phyloP scores from a whole-genome alignment of 2,329 filamentous ascomycete genomes.

The Calonectria naviculata region DNA sequence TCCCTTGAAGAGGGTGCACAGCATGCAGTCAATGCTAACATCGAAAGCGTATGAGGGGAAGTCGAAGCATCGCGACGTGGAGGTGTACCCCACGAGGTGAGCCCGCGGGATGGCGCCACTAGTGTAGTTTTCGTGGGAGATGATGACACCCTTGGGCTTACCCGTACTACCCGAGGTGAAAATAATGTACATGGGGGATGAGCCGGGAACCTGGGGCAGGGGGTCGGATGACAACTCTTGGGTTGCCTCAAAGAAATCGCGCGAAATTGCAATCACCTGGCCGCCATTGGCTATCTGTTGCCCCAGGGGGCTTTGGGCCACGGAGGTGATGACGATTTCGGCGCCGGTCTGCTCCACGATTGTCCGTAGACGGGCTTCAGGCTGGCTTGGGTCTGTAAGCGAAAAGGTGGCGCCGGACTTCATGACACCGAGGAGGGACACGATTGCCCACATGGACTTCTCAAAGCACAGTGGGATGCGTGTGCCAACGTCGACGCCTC shows the following conservation, averaged over 20 bases:
- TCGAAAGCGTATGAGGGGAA: slow-evolving; percentile 65
- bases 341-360: slow-evolving; percentile 35
- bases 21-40: slow-evolving; percentile 64
- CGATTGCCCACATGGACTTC: slow-evolving; percentile 41
- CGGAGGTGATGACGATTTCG: slow-evolving; percentile 32
- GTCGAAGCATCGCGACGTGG: slow-evolving; percentile 56
- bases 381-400: slow-evolving; percentile 42
- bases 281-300: slow-evolving; percentile 28
- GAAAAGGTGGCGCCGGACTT: slow-evolving; percentile 48
- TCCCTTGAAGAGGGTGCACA: slow-evolving; percentile 61
- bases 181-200: slow-evolving; percentile 65
- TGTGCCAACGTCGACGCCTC: slow-evolving; percentile 44
- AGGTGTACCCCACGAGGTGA: slow-evolving; percentile 52
- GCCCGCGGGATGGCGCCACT: slow-evolving; percentile 46
- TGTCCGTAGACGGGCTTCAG: slow-evolving; percentile 32
- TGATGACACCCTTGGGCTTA: slow-evolving; percentile 70
- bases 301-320: background rate
- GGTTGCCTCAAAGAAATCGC: slow-evolving; percentile 25
- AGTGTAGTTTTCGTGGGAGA: slow-evolving; percentile 59
- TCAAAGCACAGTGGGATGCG: slow-evolving; percentile 1
- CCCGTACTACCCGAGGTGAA: slow-evolving; percentile 75
- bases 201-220: slow-evolving; percentile 42
- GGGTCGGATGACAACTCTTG: slow-evolving; percentile 15
- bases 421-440: slow-evolving; percentile 44
- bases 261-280: slow-evolving; percentile 31